A percentile compares a stretch with the other conserved stretches of the same genome.
phyloP scores from a whole-genome alignment of 2,329 filamentous ascomycete genomes.

The Alternaria sp. region DNA sequence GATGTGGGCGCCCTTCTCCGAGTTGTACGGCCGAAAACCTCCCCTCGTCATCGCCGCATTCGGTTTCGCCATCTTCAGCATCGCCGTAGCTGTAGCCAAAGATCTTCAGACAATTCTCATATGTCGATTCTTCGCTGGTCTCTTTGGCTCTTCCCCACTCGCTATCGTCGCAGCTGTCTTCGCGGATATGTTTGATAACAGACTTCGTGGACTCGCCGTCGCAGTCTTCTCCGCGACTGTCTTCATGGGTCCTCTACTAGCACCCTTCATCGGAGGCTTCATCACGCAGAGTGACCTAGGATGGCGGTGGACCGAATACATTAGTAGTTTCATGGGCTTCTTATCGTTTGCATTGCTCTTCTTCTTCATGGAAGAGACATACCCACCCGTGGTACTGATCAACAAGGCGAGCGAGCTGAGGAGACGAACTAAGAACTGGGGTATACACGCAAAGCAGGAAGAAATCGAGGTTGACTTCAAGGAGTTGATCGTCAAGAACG shows the following conservation, averaged over 20 bases:
- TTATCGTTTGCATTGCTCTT: conserved; percentile 57
- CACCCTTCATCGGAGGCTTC: conserved; percentile 64
- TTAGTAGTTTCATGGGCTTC: conserved; percentile 66
- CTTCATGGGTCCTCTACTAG: conserved; percentile 61
- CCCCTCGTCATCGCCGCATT: conserved; percentile 59
- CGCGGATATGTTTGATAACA: conserved; percentile 65
- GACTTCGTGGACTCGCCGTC: conserved; percentile 51
- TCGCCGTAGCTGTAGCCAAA: conserved; percentile 59
- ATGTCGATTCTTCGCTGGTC: conserved; percentile 62
- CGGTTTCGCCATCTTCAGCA: conserved; percentile 61
- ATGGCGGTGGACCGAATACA: conserved; percentile 65
- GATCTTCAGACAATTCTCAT: conserved; percentile 63
- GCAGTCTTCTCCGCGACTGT: conserved; percentile 61
- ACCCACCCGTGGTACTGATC: conserved; percentile 66
- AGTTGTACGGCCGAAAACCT: conserved; percentile 60
- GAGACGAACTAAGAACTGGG: conserved; percentile 66
- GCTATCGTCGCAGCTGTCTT: conserved; percentile 63
- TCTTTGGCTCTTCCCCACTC: conserved; percentile 63
- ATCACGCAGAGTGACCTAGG: conserved; percentile 59
- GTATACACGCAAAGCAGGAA: conserved; percentile 67
- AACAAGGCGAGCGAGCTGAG: conserved; percentile 64
- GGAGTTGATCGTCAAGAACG: conserved; percentile 61
- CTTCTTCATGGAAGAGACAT: conserved; percentile 65
- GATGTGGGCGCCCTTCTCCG: conserved; percentile 61
- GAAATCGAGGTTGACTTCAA: conserved; percentile 62